Percentiles rank a stretch among this genome's conserved stretches.
phyloP scores from a whole-genome alignment of 1,139 yeast genomes.

The Suhomyces atakaporum region DNA sequence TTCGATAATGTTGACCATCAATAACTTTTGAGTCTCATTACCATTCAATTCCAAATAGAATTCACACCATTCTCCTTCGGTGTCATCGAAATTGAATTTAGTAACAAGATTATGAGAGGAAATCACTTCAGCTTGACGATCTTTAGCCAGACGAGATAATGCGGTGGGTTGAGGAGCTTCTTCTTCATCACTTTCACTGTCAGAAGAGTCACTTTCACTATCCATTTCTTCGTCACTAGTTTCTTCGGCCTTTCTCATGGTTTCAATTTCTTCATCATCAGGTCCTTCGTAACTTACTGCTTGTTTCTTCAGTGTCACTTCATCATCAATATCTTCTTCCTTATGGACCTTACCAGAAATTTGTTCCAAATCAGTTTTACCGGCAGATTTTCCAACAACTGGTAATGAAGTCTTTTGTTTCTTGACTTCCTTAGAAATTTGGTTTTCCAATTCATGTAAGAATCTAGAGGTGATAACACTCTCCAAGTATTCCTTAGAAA shows the following conservation, averaged over 20 bases:
- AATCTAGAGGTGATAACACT: conserved; percentile 64
- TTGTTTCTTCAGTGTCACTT: conserved; percentile 70
- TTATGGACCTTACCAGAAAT: conserved; percentile 33
- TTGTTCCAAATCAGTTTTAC: conserved; percentile 53
- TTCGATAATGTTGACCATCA: conserved; percentile 97
- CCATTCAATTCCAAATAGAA: conserved; percentile 83
- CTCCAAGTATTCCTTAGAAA: conserved; percentile 78
- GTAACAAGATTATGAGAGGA: conserved; percentile 72
- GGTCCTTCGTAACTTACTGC: conserved; percentile 93
- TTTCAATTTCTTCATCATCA: conserved; percentile 88
- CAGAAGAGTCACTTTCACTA: conserved; percentile 35
- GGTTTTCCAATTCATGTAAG: conserved; percentile 67
- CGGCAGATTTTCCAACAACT: conserved; percentile 72
- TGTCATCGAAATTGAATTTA: conserved; percentile 87
- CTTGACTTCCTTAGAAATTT: conserved; percentile 78
- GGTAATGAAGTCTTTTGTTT: conserved; percentile 71
- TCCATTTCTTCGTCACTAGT: conserved; percentile 63
- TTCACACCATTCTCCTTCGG: conserved; percentile 88
- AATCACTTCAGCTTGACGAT: conserved; percentile 82
- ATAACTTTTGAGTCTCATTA: conserved; percentile 76
- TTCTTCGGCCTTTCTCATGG: conserved; percentile 79
- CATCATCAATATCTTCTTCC: conserved; percentile 54
- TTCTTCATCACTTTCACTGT: conserved; percentile 24
- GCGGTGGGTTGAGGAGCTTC: conserved; percentile 18
- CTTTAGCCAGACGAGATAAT: conserved; percentile 65